Evolutionary conservation across 2,329 filamentous ascomycete species (phyloP), one percentile per base, ranked within the genome.

Genomic region (Talaromyces atroroseus): DNA sequence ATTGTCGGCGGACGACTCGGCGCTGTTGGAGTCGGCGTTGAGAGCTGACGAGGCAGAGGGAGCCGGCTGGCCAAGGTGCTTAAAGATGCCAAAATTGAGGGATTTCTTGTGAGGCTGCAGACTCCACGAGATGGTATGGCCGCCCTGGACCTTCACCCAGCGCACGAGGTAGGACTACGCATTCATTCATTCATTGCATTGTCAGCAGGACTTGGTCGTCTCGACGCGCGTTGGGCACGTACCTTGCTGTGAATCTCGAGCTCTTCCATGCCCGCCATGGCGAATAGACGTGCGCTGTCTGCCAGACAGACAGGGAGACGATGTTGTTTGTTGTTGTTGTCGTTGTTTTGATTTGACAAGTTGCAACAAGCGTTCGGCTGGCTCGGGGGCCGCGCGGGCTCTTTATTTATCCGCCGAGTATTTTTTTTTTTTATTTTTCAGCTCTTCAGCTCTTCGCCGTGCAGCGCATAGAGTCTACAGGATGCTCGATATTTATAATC

Each of bases 101-200:
- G 92, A 96, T 76, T 96, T 97, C 78, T 95, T 97, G 73, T 97
- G 91, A 45, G 94, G 94, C 70, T 97, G 92, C 40, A 99, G 84
- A 68, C 90, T 96, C 94, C 94, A 99, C 16, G 92, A 96, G 65
- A 99, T 91, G 51, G 92, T 96, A 72, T 96, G 87, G 54, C 88
- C 88, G 61, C 90, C 86, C 56, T 91, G 86, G 64, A 96, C 92
- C 70, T 90, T 88, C 64, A 96, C 89, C 92, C 94, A 99, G 68
- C 94, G 90, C 57, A 99, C 90, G 65, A 99, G 91, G 76, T 99
- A 99, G 62, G 91, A 96, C 94, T 97, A 64, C 10, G 11, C 36
- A n/a, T n/a, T n/a, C n/a, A n/a, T n/a, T n/a, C n/a, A n/a, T n/a
- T n/a, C n/a, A n/a, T n/a, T n/a, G 20, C 4, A 38, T 26, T 21